A percentile compares a stretch with the other conserved stretches of the same genome.
Conservation (phyloP, 768 basidiomycete genomes). For the Russula sp. region DNA sequence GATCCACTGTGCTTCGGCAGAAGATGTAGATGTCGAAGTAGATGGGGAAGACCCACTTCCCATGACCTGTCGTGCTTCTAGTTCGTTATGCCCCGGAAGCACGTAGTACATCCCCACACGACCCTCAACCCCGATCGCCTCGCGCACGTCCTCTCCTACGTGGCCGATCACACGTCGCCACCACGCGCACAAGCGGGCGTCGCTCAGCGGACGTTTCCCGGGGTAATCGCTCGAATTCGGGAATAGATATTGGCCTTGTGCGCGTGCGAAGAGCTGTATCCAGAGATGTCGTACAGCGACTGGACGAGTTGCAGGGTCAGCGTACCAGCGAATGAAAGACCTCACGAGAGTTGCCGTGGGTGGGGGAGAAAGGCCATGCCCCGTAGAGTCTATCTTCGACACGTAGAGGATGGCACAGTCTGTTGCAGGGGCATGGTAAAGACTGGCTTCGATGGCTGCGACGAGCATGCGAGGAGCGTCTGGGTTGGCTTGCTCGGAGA, state of each 20-base stretch:
- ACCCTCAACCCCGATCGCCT: constrained; percentile 33
- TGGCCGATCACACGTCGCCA: constrained; percentile 77
- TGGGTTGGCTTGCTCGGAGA: constrained; percentile 57
- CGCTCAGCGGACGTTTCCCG: constrained; percentile 72
- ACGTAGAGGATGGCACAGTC: constrained; percentile 51
- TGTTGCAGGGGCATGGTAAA: constrained; percentile 21
- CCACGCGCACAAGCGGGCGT: constrained; percentile 83
- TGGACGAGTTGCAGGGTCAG: constrained; percentile 35
- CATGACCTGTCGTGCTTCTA: constrained; percentile 63
- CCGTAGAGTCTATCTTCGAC: constrained; percentile 93
- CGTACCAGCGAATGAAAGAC: constrained; percentile 49
- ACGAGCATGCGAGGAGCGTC: constrained; percentile 60
- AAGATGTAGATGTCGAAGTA: constrained; percentile 20
- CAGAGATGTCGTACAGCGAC: constrained; percentile 19
- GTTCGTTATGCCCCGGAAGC: constrained; percentile 64
- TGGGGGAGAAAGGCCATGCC: constrained; percentile 59
- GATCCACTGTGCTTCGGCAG: constrained; percentile 46
- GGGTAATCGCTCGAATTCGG: constrained; percentile 73
- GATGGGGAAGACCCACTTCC: constrained; percentile 38
- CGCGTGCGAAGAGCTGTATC: constrained; percentile 51
- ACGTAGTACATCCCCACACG: constrained; percentile 52
- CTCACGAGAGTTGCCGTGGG: constrained; percentile 70
- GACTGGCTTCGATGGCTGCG: constrained; percentile 60
- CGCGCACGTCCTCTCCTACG: constrained; percentile 44
- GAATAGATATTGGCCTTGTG: constrained; percentile 91